Conservation (phyloP, 257 asterid genomes). For the Oldenlandia corymbosa region DNA sequence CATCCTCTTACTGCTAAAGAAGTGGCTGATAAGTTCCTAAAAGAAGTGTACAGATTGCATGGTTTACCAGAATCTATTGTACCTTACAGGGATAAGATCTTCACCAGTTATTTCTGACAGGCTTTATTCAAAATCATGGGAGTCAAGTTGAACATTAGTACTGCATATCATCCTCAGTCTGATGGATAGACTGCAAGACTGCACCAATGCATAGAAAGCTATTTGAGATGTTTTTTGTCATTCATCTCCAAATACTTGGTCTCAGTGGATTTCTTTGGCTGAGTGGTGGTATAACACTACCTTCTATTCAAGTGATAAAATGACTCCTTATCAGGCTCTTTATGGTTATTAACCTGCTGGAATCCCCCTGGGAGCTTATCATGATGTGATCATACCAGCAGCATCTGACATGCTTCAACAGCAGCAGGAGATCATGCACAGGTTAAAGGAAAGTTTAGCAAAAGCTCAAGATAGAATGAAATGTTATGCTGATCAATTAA, state of each 20-base stretch:
- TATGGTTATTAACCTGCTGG: too few relatives aligned
- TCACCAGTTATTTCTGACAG: too few relatives aligned
- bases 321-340: too few relatives aligned
- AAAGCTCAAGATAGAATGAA: too few relatives aligned
- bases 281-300: not conserved
- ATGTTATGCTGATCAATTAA: too few relatives aligned
- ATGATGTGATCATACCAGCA: not conserved
- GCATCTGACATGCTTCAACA: not conserved
- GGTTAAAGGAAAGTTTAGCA: too few relatives aligned
- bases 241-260: not conserved
- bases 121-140: not conserved
- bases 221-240: not conserved
- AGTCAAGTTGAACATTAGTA: not conserved
- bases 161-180: not conserved
- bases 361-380: too few relatives aligned
- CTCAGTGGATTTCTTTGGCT: not conserved
- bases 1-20: not conserved
- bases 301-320: too few relatives aligned
- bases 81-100: too few relatives aligned
- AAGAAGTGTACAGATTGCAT: not conserved
- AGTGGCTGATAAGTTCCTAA: not conserved
- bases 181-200: not conserved
- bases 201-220: not conserved
- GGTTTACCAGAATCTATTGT: not conserved
- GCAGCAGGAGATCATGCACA: not conserved